These are phyloP conservation scores for Capsella rubella DNA, from an alignment of 441 rosid genomes.

Conservation along the genomic window DNA sequence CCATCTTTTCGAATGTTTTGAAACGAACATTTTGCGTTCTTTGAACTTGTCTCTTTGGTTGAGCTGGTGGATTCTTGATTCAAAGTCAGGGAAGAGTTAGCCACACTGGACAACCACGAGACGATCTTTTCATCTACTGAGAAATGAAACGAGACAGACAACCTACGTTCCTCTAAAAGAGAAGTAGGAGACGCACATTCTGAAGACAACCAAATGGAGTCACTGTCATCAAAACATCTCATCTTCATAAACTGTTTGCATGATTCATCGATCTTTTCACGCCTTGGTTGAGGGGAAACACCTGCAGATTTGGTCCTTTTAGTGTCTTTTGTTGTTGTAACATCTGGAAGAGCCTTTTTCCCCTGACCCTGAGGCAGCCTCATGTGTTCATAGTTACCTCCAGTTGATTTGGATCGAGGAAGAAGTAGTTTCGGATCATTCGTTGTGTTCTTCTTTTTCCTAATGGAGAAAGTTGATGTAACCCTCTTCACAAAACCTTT, in stretches of 20 bases:
- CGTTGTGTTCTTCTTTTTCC: conserved; percentile 41
- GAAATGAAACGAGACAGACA: conserved; percentile 49
- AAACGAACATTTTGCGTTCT: conserved; percentile 16
- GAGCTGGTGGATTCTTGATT: conserved; percentile 27
- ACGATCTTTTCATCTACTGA: conserved; percentile 52
- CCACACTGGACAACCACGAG: conserved; percentile 57
- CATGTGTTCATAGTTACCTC: conserved; percentile 41
- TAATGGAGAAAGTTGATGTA: conserved; percentile 43
- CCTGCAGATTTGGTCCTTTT: conserved; percentile 38
- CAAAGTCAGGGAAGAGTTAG: conserved; percentile 43
- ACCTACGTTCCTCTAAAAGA: conserved; percentile 51
- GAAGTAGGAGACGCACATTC: conserved; percentile 51
- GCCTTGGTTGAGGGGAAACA: conserved; percentile 13
- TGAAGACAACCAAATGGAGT: conserved; percentile 66
- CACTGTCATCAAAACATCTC: conserved; percentile 51
- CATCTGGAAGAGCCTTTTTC: conserved; percentile 34
- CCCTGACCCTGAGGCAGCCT: conserved; percentile 27
- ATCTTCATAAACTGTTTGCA: conserved; percentile 33
- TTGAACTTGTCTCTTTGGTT: conserved; percentile 24
- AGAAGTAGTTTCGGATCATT: conserved; percentile 27
- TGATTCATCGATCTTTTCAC: conserved; percentile 42
- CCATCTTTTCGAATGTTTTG: conserved; percentile 34
- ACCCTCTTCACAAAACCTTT: conserved; percentile 47
- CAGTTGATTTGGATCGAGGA: conserved; percentile 45
- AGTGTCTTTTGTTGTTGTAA: neutral